These are phyloP conservation scores for Gelatoporia subvermispora DNA, from an alignment of 768 basidiomycete genomes.

Conservation along the genomic window DNA sequence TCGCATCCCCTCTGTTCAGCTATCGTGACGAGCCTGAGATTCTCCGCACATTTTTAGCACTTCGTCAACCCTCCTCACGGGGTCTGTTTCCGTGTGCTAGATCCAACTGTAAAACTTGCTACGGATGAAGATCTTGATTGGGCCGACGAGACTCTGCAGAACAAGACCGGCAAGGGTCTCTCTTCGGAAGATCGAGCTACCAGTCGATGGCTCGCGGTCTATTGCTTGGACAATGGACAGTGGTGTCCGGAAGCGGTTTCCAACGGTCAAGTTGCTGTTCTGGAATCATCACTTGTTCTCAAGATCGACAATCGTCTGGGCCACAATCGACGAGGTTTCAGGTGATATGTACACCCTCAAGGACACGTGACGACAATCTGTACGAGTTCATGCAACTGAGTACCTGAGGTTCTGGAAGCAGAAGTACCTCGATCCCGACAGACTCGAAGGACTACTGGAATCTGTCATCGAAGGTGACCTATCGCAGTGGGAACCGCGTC, in stretches of 20 bases:
- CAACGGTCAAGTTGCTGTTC: background rate
- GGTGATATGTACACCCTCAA: constrained; percentile 2
- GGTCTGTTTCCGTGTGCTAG: constrained; percentile 2
- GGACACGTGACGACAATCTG: constrained; percentile 8
- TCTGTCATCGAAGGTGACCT: background rate
- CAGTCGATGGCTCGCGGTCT: constrained; percentile 2
- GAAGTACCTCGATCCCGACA: background rate
- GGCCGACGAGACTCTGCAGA: background rate
- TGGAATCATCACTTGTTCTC: constrained; percentile 9
- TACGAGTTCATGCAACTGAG: constrained; percentile 1
- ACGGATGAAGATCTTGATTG: background rate
- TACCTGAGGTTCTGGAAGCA: background rate
- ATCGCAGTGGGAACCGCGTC: background rate
- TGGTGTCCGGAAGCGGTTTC: background rate
- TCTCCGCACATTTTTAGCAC: no score
- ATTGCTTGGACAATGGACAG: background rate
- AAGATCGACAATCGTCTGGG: constrained; percentile 10
- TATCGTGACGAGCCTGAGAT: background rate
- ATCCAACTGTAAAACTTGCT: constrained; percentile 1
- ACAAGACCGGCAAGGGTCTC: background rate
- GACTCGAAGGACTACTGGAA: background rate
- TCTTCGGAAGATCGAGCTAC: background rate
- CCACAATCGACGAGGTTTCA: constrained; percentile 1
- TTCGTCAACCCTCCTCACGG: background rate
- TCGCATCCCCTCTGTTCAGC: constrained; percentile 3